Evolutionary conservation across 2,329 filamentous ascomycete species (phyloP).

Genomic region (Pestalotiopsis fici): DNA sequence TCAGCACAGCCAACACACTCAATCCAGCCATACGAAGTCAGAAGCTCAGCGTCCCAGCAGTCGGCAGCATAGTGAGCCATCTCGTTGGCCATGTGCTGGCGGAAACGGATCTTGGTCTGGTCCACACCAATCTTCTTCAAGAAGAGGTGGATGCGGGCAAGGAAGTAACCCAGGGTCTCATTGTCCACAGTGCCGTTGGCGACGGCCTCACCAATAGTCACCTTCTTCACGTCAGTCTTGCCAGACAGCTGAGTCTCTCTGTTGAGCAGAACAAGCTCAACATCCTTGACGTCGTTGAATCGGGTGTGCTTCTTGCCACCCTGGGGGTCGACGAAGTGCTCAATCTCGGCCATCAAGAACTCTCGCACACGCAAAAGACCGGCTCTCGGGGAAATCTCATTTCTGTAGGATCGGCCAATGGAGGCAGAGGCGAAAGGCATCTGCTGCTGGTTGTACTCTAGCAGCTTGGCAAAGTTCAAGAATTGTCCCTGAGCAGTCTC

Average conservation of each 20-base stretch:
- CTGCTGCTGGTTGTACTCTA: conserved; percentile 91
- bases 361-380: conserved; percentile 93
- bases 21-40: conserved; percentile 93
- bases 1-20: conserved; percentile 98
- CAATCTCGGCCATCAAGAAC: conserved; percentile 98
- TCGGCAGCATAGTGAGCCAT: conserved; percentile 91
- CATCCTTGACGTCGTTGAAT: conserved; percentile 81
- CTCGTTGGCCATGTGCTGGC: conserved; percentile 86
- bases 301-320: conserved; percentile 92
- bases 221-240: conserved; percentile 72
- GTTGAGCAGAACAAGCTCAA: conserved; percentile 83
- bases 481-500: conserved; percentile 99
- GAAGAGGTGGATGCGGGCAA: conserved; percentile 91
- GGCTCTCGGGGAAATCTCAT: conserved; percentile 92
- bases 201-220: conserved; percentile 86
- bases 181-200: conserved; percentile 85
- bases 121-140: conserved; percentile 87
- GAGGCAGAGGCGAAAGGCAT: conserved; percentile 98
- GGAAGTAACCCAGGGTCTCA: conserved; percentile 96
- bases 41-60: conserved; percentile 96
- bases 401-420: conserved; percentile 97
- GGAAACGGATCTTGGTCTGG: conserved; percentile 85
- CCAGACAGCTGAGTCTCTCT: conserved; percentile 84
- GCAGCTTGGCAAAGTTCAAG: conserved; percentile 78
- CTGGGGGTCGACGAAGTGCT: conserved; percentile 95